phyloP scores from a whole-genome alignment of 2,329 filamentous ascomycete genomes.

The Myriosclerotinia scirpicola region DNA sequence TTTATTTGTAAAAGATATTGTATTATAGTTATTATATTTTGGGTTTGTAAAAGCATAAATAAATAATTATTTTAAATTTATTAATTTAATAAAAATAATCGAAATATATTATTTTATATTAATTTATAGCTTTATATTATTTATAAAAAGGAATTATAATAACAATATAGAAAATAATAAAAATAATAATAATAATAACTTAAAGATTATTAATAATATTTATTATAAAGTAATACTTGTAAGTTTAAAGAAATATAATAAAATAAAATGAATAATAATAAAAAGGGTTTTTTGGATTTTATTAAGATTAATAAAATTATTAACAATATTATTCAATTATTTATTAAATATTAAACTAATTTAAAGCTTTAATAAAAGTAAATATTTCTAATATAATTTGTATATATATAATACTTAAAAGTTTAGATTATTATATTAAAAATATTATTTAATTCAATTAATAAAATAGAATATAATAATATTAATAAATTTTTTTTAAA shows the following conservation, averaged over 20 bases:
- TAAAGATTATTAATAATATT: neutral
- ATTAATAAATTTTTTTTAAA: too few relatives aligned
- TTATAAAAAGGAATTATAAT: neutral
- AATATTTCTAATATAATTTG: neutral
- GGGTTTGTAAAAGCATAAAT: neutral
- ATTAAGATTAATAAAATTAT: neutral
- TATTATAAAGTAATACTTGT: neutral
- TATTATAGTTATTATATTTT: neutral
- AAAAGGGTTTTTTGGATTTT: neutral
- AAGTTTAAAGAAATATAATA: neutral
- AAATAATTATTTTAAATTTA: neutral
- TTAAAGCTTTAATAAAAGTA: neutral
- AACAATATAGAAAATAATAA: neutral
- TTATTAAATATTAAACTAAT: neutral
- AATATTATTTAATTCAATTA: too few relatives aligned
- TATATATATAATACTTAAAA: neutral
- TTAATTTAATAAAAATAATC: too few relatives aligned
- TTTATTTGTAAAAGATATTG: neutral
- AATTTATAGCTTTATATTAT: neutral
- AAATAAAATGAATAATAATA: neutral
- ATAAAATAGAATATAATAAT: too few relatives aligned
- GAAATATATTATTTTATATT: neutral
- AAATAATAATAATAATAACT: neutral
- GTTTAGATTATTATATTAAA: too few relatives aligned
- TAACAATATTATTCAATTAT: neutral